phyloP scores from a whole-genome alignment of 2,329 filamentous ascomycete species.

The Canariomyces notabilis region DNA sequence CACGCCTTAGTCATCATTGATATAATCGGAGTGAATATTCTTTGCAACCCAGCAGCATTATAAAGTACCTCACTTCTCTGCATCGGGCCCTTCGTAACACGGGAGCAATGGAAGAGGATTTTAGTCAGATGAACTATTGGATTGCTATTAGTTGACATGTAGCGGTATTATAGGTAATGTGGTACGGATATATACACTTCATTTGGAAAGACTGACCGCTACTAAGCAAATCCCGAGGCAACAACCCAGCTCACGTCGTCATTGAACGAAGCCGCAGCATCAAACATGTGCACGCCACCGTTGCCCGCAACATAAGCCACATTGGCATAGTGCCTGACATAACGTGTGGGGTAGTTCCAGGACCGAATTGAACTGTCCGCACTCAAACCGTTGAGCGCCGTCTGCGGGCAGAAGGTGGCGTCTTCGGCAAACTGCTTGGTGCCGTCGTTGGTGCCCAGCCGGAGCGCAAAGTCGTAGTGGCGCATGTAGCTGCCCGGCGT shows the following conservation, averaged over 20 bases:
- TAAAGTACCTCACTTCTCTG: no score
- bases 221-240: slow-evolving; percentile 39
- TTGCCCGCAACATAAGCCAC: slow-evolving; percentile 46
- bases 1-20: no score
- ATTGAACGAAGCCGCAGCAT: slow-evolving; percentile 44
- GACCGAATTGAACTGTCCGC: slow-evolving; percentile 48
- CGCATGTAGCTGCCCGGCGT: slow-evolving; percentile 54
- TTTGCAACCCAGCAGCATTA: no score
- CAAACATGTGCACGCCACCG: slow-evolving; percentile 52
- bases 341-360: slow-evolving; percentile 58
- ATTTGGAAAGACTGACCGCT: no score
- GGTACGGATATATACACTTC: no score
- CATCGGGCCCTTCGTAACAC: no score
- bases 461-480: slow-evolving; percentile 49
- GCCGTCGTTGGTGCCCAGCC: slow-evolving; percentile 46
- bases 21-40: no score
- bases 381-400: slow-evolving; percentile 47
- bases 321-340: slow-evolving; percentile 45
- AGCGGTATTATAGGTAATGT: no score
- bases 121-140: no score
- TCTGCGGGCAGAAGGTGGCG: slow-evolving; percentile 56
- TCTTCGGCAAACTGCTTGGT: slow-evolving; percentile 55
- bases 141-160: no score
- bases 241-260: slow-evolving; percentile 51
- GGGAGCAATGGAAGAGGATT: no score